Evolutionary conservation across 225 moss, liverwort and hornwort species (phyloP).

Genomic region (Asterella californica): DNA sequence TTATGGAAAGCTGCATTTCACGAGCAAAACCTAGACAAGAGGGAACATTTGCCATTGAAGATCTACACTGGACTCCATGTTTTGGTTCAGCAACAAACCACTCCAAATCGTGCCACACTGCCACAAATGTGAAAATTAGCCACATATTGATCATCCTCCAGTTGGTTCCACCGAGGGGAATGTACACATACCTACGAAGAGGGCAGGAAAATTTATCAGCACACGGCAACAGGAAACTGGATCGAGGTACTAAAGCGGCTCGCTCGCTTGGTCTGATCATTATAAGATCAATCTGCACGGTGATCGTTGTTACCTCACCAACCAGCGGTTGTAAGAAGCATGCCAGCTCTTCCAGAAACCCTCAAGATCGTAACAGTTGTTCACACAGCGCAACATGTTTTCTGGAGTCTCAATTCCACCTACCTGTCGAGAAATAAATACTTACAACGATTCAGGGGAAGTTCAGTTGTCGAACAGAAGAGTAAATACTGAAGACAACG

Average conservation of each 20-base stretch:
- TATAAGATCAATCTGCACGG: neutral
- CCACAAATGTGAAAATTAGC: conserved; percentile 97
- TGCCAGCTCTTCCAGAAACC: conserved; percentile 99
- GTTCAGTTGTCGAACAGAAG: neutral
- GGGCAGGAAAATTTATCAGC: neutral
- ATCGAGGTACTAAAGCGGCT: neutral
- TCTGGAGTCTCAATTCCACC: conserved; percentile 91
- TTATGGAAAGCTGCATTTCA: neutral
- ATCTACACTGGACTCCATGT: neutral
- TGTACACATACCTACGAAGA: conserved; percentile 71
- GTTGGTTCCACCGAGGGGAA: conserved; percentile 82
- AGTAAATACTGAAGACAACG: neutral
- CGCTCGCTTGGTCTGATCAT: neutral
- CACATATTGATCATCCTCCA: conserved; percentile 94
- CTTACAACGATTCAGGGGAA: neutral
- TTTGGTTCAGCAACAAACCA: conserved; percentile 49
- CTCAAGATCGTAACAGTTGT: conserved; percentile 94
- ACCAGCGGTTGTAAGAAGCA: conserved; percentile 89
- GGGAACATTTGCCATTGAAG: neutral
- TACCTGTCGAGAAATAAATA: conserved; percentile 42
- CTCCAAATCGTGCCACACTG: conserved; percentile 97
- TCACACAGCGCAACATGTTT: conserved; percentile 93
- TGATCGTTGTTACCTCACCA: conserved; percentile 63
- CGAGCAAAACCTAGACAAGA: neutral
- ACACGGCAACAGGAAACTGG: neutral